Evolutionary conservation across 208 protist species (phyloP).

Genomic region (Angomonas ambiguus): DNA sequence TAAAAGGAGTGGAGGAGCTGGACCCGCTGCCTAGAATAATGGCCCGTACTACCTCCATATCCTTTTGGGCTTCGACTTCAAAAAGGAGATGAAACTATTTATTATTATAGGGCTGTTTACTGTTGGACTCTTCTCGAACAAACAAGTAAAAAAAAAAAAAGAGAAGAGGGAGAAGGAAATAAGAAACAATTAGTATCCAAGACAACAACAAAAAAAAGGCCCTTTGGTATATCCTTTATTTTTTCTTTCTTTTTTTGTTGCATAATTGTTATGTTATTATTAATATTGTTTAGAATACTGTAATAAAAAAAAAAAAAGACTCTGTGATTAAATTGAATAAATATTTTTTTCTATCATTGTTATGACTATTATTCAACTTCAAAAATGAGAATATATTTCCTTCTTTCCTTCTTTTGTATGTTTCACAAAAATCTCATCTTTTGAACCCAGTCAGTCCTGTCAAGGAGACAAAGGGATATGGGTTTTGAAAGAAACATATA

Average conservation of each 20-base stretch:
- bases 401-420: conserved; percentile 8
- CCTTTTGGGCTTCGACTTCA: not conserved
- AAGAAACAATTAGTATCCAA: not conserved
- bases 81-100: too few species aligned
- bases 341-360: conserved; percentile 1
- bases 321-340: not conserved
- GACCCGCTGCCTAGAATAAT: conserved; percentile 54
- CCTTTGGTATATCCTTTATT: not conserved
- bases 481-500: not conserved
- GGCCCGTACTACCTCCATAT: conserved; percentile 44
- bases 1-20: conserved; percentile 42
- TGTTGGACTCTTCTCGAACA: too few species aligned
- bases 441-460: too few species aligned
- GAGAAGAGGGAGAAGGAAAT: conserved; percentile 3
- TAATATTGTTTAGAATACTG: not conserved
- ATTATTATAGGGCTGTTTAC: too few species aligned
- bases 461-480: too few species aligned
- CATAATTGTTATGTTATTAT: not conserved
- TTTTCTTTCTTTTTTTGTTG: not conserved
- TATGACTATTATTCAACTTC: not conserved
- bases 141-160: conserved; percentile 19
- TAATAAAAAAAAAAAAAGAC: not conserved
- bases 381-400: too few species aligned
- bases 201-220: not conserved
- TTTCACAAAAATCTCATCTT: too few species aligned